phyloP scores from a whole-genome alignment of 306 rosid species.

The Oxytropis ochrocephala region DNA sequence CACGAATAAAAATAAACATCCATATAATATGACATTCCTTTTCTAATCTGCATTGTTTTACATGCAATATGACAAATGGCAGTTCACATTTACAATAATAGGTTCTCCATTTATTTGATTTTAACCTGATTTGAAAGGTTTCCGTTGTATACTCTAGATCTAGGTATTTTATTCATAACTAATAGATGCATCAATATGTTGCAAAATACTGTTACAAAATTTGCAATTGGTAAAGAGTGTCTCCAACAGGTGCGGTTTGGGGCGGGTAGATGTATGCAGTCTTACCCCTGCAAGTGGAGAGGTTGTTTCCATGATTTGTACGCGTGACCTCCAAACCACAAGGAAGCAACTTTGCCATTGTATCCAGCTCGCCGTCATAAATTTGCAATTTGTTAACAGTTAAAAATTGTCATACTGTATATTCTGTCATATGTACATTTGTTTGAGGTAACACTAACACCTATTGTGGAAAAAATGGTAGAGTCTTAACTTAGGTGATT shows the following conservation, averaged over 20 bases:
- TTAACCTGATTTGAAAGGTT: too few species aligned
- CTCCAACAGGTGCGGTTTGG: too few species aligned
- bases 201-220: background rate
- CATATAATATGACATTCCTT: background rate
- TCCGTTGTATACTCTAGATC: too few species aligned
- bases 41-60: background rate
- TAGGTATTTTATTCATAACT: background rate
- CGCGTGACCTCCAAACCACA: too few species aligned
- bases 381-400: too few species aligned
- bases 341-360: too few species aligned
- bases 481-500: background rate
- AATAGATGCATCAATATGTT: background rate
- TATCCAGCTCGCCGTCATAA: too few species aligned
- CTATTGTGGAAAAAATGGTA: background rate
- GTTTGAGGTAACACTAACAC: background rate
- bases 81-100: background rate
- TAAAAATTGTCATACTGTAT: too few species aligned
- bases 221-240: too few species aligned
- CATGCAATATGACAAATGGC: background rate
- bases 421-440: background rate
- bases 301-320: too few species aligned
- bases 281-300: too few species aligned
- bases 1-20: background rate
- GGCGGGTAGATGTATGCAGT: too few species aligned
- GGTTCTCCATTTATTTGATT: background rate